Conservation (phyloP, 495 filamentous ascomycete species). For the Cenococcum geophilum region DNA sequence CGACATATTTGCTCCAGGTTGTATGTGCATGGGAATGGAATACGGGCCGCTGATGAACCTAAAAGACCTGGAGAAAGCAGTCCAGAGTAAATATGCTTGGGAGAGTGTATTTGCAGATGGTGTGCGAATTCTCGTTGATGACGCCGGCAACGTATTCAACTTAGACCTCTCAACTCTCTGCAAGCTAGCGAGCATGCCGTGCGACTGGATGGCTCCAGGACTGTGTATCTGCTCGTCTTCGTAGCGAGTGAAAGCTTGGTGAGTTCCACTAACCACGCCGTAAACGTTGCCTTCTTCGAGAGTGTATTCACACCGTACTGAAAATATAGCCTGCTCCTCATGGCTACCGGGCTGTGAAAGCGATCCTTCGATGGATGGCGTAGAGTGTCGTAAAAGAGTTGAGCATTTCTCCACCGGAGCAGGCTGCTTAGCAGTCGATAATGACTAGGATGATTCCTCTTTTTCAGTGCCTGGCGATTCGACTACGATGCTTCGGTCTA, state of each 20-base stretch:
- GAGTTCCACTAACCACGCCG: slow-evolving; percentile 8
- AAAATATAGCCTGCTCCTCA: background rate
- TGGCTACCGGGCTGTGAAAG: background rate
- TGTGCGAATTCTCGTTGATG: slow-evolving; percentile 18
- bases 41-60: background rate
- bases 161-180: background rate
- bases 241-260: slow-evolving; percentile 11
- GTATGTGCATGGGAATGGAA: slow-evolving; percentile 5
- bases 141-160: slow-evolving; percentile 8
- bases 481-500: background rate
- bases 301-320: slow-evolving; percentile 13
- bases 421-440: background rate
- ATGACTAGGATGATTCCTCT: background rate
- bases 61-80: slow-evolving; percentile 11
- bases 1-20: background rate
- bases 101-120: slow-evolving; percentile 12
- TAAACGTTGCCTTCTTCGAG: background rate
- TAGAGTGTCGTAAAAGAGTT: background rate
- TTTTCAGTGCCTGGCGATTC: background rate
- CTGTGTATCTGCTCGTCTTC: slow-evolving; percentile 21
- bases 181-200: slow-evolving; percentile 21
- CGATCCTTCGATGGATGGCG: background rate
- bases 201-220: slow-evolving; percentile 16
- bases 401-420: background rate
- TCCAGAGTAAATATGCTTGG: slow-evolving; percentile 6